Evolutionary conservation across 2,329 filamentous ascomycete species (phyloP), one percentile per base, ranked within the genome.

Genomic region (Monosporascus ibericus): DNA sequence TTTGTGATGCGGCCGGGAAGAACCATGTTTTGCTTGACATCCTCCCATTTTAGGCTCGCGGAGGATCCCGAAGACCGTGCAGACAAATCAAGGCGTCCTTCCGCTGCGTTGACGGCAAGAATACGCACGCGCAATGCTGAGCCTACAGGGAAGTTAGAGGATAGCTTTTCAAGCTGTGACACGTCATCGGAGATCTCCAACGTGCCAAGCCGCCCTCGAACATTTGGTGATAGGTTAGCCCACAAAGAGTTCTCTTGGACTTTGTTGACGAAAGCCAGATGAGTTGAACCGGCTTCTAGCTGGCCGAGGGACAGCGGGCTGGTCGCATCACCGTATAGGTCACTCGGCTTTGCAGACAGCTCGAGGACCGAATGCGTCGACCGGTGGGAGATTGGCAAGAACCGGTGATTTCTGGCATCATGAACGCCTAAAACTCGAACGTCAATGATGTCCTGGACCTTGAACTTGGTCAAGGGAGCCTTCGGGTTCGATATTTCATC

Each of bases 231-330:
- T 22, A 99, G 72, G 64, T 91, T 96, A 46, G 95, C 87, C 92
- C 94, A 97, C 22, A 96, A 77, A 64, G 82, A 88, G 58, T 89
- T 85, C 27, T 88, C 80, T 22, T 81, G 81, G 55, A 92, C 78
- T 65, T 96, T 97, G 76, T 97, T 99, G 66, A 99, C 83, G 65
- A 92, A 97, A 1, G 87, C 92, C 48, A 95, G 70, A 70, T 88
- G 84, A 2, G 79, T 81, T 18, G 87, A 85, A 18, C 87, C 91
- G 48, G 82, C 74, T 61, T 86, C 77, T 56, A 99, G 73, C 54
- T 88, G 82, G 25, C 89, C 84, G 34, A 96, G 74, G 7, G 84
- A 83, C 46, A 96, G 74, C 1, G 85, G 73, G 36, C 73, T 62
- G 0, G 70, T 60, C 6, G 66, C 57, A 11, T 70, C 68, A 20